Evolutionary conservation across 352 stramenopile genomes (phyloP), one percentile per base, ranked within the genome.

Genomic region (Phytophthora agathidicida): DNA sequence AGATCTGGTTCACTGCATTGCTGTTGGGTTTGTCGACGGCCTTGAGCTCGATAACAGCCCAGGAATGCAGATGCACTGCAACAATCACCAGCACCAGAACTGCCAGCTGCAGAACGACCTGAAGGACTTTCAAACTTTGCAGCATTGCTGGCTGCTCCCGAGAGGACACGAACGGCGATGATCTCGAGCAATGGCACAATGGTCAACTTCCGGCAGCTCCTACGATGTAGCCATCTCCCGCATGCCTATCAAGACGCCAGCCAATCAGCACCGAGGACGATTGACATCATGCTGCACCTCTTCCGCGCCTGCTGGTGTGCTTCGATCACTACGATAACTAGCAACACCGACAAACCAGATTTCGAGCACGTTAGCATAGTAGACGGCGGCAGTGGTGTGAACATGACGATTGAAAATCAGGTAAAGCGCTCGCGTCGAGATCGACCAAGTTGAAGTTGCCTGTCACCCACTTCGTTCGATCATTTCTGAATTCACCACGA

Each of bases 11-110:
- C 6, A 60, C 41, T 8, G 45, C 9, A 11, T 46, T 51, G 0
- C 13, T 17, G 26, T 17, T 22, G 17, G 27, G 8, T 7, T 36
- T 52, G 7, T 43, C 30, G 7, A 44, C 11, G n/a, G 19, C 13
- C 19, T 63, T 14, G 54, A 73, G 30, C 5, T 77, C 54, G 27
- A 83, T 56, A 36, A 69, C 61, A 20, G 50, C 44, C 73, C 73
- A 83, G 2, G 73, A 74, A 32, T 67, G 73, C 5, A 75, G 47
- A 37, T 45, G 31, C 1, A 67, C 35, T 6, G 70, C 68, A 28
- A 58, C 36, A 30, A 70, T 11, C 14, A 76, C 50, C 19, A 83
- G 55, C 19, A 66, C 13, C 13, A 75, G 37, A 54, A 73, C 58
- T 22, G 62, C 30, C 1, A 66, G 5, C 37, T 78, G 70, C 42